These are phyloP conservation scores for Radiomyces spectabilis DNA, from an alignment of 192 early-diverging fungal genomes.

Conservation along the genomic window DNA sequence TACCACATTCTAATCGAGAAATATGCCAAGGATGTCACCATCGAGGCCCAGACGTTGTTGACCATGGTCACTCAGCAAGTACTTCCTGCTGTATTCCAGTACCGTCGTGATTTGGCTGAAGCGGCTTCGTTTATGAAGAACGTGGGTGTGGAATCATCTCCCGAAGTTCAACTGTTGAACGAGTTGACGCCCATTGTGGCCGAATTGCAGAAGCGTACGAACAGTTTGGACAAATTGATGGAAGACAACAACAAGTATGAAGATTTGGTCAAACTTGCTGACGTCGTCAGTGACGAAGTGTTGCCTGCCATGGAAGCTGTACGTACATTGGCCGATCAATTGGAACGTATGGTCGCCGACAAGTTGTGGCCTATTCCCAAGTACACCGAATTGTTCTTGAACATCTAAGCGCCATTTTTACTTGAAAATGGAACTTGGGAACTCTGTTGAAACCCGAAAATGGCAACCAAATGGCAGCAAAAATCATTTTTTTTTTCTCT, in stretches of 20 bases:
- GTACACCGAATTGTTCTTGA: conserved; percentile 89
- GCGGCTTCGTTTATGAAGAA: conserved; percentile 66
- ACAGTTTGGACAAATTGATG: conserved; percentile 48
- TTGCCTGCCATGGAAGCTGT: conserved; percentile 65
- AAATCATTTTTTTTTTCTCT: no score
- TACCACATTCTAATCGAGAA: conserved; percentile 96
- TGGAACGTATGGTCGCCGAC: conserved; percentile 82
- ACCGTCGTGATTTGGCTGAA: conserved; percentile 85
- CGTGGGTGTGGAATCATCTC: conserved; percentile 41
- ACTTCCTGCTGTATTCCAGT: conserved; percentile 80
- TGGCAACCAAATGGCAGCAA: no score
- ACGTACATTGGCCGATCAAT: conserved; percentile 59
- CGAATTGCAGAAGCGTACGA: conserved; percentile 46
- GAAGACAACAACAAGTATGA: conserved; percentile 51
- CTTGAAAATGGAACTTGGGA: no score
- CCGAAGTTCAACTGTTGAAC: conserved; percentile 68
- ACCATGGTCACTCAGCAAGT: conserved; percentile 78
- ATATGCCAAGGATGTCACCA: conserved; percentile 93
- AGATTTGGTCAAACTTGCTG: conserved; percentile 56
- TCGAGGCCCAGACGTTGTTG: conserved; percentile 87
- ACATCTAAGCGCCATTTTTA: no score
- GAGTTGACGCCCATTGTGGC: conserved; percentile 54
- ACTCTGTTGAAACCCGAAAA: no score
- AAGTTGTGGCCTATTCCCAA: conserved; percentile 96
- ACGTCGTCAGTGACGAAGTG: conserved; percentile 51